A percentile compares a stretch with the other conserved stretches of the same genome.
These are phyloP conservation scores for Silene vulgaris DNA, from an alignment of 179 eudicot species.

Conservation along the genomic window DNA sequence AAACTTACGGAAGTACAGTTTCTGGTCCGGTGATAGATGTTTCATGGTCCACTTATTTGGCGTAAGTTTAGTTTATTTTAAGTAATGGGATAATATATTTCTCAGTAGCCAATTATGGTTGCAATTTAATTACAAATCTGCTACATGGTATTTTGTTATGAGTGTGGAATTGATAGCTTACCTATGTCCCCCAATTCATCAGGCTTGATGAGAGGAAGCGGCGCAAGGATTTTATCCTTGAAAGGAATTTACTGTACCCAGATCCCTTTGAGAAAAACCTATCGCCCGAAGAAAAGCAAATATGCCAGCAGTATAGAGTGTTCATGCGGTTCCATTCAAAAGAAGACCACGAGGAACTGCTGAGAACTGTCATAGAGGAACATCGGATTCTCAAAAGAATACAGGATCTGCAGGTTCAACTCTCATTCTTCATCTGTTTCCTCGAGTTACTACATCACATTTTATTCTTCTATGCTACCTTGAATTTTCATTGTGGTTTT, in stretches of 20 bases:
- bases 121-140: neutral
- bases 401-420: slow-evolving; percentile 61
- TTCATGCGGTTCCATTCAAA: slow-evolving; percentile 83
- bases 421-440: neutral
- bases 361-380: slow-evolving; percentile 56
- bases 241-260: slow-evolving; percentile 67
- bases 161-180: neutral
- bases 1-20: neutral
- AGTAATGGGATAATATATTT: neutral
- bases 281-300: slow-evolving; percentile 68
- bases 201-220: slow-evolving; percentile 94
- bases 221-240: slow-evolving; percentile 75
- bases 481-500: neutral
- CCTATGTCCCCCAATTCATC: slow-evolving; percentile 3
- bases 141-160: neutral
- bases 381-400: slow-evolving; percentile 60
- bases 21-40: neutral
- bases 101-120: neutral
- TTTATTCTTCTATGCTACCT: neutral
- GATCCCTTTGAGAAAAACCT: slow-evolving; percentile 61
- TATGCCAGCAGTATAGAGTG: slow-evolving; percentile 58
- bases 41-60: neutral
- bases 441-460: neutral
- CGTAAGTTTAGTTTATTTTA: too few species aligned
- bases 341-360: slow-evolving; percentile 69